Conservation (phyloP, 2,329 filamentous ascomycete species). For the Pseudohalonectria lignicola region DNA sequence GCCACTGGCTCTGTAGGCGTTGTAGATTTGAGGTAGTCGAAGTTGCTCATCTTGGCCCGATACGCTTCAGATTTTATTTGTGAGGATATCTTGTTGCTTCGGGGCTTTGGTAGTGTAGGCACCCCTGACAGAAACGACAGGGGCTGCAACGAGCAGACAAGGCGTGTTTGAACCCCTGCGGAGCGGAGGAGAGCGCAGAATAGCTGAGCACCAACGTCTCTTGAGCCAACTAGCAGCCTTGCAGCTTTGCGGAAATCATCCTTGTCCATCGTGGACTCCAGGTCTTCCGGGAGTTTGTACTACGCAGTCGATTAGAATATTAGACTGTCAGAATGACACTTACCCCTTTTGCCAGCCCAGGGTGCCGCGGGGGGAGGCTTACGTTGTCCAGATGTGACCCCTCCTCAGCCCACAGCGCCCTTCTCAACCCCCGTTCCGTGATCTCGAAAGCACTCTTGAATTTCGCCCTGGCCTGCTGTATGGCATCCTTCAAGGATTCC, state of each 20-base stretch:
- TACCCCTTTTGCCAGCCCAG: too few relatives aligned
- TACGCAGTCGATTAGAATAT: too few relatives aligned
- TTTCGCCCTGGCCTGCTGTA: conserved; percentile 55
- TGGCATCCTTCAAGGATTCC: conserved; percentile 65
- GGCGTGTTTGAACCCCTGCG: conserved; percentile 68
- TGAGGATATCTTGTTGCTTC: conserved; percentile 4
- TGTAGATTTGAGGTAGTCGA: neutral
- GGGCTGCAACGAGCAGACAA: conserved; percentile 85
- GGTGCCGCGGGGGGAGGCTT: conserved; percentile 9
- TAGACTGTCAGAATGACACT: neutral
- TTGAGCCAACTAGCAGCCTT: conserved; percentile 61
- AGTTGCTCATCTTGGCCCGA: neutral
- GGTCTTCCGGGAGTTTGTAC: conserved; percentile 48
- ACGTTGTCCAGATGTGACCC: conserved; percentile 48
- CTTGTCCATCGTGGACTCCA: conserved; percentile 58
- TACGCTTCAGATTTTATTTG: conserved; percentile 19
- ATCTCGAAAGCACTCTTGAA: conserved; percentile 64
- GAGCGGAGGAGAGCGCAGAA: conserved; percentile 80
- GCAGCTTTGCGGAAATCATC: conserved; percentile 66
- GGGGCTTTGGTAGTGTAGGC: conserved; percentile 32
- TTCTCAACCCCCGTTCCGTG: conserved; percentile 57
- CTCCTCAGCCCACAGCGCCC: conserved; percentile 66
- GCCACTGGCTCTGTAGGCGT: conserved; percentile 14
- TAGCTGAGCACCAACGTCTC: conserved; percentile 81
- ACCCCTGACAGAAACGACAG: conserved; percentile 54